phyloP scores from a whole-genome alignment of 495 filamentous ascomycete species.

The Tuber umbilicatum region DNA sequence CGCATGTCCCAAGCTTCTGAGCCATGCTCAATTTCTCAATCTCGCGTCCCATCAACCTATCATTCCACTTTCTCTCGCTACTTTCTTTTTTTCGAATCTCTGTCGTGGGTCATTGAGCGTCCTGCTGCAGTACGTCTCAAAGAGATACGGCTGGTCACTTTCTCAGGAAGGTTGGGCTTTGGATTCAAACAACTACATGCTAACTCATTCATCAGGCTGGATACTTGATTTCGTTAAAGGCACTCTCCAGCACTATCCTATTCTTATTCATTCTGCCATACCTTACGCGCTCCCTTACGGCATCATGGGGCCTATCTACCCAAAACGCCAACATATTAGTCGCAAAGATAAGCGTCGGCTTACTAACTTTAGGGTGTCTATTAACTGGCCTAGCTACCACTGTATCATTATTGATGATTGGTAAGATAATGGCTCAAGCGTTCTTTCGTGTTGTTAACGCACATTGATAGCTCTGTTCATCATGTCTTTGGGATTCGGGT shows the following conservation, averaged over 20 bases:
- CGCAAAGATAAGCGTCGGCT: conserved; percentile 11
- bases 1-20: not conserved
- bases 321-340: conserved; percentile 3
- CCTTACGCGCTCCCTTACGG: conserved; percentile 8
- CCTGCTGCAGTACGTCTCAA: conserved; percentile 3
- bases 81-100: not conserved
- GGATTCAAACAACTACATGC: not conserved
- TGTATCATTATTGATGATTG: conserved; percentile 11
- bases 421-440: not conserved
- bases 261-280: conserved; percentile 9
- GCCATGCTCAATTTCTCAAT: not conserved
- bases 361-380: not conserved
- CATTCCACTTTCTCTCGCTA: conserved; percentile 12
- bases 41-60: not conserved
- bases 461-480: conserved; percentile 13
- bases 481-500: conserved; percentile 10
- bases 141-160: conserved; percentile 9
- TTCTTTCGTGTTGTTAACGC: not conserved
- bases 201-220: conserved; percentile 3
- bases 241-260: not conserved
- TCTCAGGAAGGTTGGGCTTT: conserved; percentile 1
- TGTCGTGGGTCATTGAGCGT: not conserved
- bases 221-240: conserved; percentile 15
- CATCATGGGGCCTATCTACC: not conserved
- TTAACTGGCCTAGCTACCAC: conserved; percentile 12